Base-by-base conservation (phyloP, 1,284 basidiomycete species). In the Wallemia mellicola region DNA sequence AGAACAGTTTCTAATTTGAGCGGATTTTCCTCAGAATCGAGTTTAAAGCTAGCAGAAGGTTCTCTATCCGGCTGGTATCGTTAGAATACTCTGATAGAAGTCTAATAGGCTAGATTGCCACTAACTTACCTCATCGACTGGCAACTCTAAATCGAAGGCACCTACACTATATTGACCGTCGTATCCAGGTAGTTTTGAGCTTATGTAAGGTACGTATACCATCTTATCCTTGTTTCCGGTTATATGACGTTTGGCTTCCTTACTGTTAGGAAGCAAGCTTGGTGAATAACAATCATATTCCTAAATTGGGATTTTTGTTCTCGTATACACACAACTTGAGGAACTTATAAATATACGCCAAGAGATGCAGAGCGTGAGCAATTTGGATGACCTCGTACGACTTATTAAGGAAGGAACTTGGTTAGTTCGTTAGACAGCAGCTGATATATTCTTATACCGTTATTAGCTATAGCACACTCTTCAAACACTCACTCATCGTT, bases 201-300 rank as follows among this genome's bases (percentile, higher is more conserved):
- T 27, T 26, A 57, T 57, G 27, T 57, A 57, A 24, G 55, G 55
- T 15, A 57, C 55, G 22, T 57, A 28, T 26, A 57, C 55, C 55
- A 57, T 57, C 9, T 19, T n/a, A n/a, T n/a, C n/a, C n/a, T n/a
- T n/a, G n/a, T n/a, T 30, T 7, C 28, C 28, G 28, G 7, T 30
- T 30, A 30, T 30, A 7, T 30, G 28, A 7, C 28, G 28, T 30
- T 30, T 30, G 28, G 28, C 28, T 30, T 7, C n/a, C n/a, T n/a
- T n/a, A 32, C 30, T 19, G 30, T 32, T 32, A 32, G 19, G 30
- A 32, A 19, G 30, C 9, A 32, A 32, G 30, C 7, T 32, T 32
- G n/a, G n/a, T n/a, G n/a, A n/a, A n/a, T n/a, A n/a, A n/a, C n/a
- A n/a, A n/a, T n/a, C n/a, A n/a, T n/a, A n/a, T n/a, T n/a, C n/a